Evolutionary conservation across 2,329 filamentous ascomycete species (phyloP).

Genomic region (Penicillium sp.): DNA sequence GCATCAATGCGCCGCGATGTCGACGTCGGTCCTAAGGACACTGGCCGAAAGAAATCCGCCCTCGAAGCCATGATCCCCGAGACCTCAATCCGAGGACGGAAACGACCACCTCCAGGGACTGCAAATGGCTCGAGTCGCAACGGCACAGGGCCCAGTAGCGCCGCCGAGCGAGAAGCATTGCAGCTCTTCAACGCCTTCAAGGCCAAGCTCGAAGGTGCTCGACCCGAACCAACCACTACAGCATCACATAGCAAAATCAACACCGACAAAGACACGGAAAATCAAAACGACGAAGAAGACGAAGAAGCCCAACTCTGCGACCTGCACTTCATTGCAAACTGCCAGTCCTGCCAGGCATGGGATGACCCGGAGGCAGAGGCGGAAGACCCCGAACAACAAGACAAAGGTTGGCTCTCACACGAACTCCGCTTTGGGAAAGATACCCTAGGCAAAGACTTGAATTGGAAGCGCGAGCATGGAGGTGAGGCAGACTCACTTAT

Average conservation of each 20-base stretch:
- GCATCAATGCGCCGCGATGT: conserved; percentile 49
- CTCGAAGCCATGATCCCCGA: conserved; percentile 50
- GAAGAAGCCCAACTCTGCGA: conserved; percentile 80
- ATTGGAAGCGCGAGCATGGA: conserved; percentile 85
- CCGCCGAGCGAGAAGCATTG: conserved; percentile 62
- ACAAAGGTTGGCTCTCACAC: conserved; percentile 80
- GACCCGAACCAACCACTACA: conserved; percentile 33
- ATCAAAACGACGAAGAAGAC: conserved; percentile 36
- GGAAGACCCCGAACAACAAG: conserved; percentile 47
- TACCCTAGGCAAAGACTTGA: conserved; percentile 83
- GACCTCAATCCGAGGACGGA: conserved; percentile 47
- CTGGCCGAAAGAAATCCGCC: conserved; percentile 44
- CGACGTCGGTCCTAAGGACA: conserved; percentile 31
- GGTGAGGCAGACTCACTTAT: conserved; percentile 69
- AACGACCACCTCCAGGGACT: conserved; percentile 41
- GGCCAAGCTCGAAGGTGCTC: conserved; percentile 62
- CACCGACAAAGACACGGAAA: conserved; percentile 13
- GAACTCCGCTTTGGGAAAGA: conserved; percentile 83
- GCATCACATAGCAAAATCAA: conserved; percentile 9
- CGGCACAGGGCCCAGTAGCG: conserved; percentile 53
- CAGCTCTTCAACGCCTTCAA: conserved; percentile 77
- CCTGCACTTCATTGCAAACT: conserved; percentile 92
- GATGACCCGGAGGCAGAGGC: conserved; percentile 50
- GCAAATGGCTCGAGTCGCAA: conserved; percentile 30
- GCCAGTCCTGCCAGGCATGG: conserved; percentile 87